Evolutionary conservation across 2,329 filamentous ascomycete species (phyloP).

Genomic region (Kalmusia sp.): DNA sequence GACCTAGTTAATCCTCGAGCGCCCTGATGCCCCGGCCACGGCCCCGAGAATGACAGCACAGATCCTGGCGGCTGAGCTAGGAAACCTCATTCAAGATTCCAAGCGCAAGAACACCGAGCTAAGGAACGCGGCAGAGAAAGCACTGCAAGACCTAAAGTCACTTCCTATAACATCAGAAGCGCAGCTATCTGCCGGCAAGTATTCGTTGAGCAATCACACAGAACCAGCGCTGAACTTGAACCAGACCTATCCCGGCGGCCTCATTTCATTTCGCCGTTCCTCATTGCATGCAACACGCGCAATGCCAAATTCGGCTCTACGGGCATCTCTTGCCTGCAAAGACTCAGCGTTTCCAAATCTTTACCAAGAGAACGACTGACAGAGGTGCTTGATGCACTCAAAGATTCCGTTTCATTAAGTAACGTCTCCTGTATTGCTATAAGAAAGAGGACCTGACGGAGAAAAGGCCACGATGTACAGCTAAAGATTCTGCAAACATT

Average conservation of each 20-base stretch:
- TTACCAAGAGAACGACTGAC: slow-evolving; percentile 80
- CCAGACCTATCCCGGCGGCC: slow-evolving; percentile 82
- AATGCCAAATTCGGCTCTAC: slow-evolving; percentile 90
- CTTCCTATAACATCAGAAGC: slow-evolving; percentile 77
- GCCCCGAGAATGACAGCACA: slow-evolving; percentile 80
- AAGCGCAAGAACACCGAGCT: slow-evolving; percentile 94
- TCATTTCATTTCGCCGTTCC: slow-evolving; percentile 90
- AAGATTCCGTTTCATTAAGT: slow-evolving; percentile 78
- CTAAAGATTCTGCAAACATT: slow-evolving; percentile 94
- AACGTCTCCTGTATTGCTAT: slow-evolving; percentile 40
- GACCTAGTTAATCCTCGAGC: slow-evolving; percentile 16
- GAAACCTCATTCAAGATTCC: slow-evolving; percentile 91
- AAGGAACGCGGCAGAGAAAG: slow-evolving; percentile 90
- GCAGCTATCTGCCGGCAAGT: slow-evolving; percentile 73
- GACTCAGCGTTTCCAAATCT: slow-evolving; percentile 82
- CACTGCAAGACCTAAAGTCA: slow-evolving; percentile 84
- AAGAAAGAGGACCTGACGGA: slow-evolving; percentile 18
- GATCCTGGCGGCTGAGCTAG: slow-evolving; percentile 85
- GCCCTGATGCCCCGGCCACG: slow-evolving; percentile 29
- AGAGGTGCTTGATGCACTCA: slow-evolving; percentile 86
- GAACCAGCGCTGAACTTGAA: no score
- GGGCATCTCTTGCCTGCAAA: slow-evolving; percentile 86
- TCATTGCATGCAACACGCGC: slow-evolving; percentile 88
- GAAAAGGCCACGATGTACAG: slow-evolving; percentile 79
- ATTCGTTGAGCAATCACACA: no score